These are phyloP conservation scores for Mycena sp. DNA, from an alignment of 1,284 basidiomycete genomes.

Conservation along the genomic window DNA sequence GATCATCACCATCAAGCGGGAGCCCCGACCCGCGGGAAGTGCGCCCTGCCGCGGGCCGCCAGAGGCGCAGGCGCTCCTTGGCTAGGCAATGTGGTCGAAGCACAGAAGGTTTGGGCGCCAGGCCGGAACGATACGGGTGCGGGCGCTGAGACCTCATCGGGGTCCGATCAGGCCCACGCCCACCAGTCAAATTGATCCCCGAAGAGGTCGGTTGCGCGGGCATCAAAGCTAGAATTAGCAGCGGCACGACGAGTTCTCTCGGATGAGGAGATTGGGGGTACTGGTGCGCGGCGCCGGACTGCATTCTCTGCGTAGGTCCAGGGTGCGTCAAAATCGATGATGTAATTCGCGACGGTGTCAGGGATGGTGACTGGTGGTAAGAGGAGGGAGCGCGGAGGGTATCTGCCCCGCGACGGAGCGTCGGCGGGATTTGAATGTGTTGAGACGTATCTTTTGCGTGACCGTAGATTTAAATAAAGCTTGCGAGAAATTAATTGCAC, in stretches of 20 bases:
- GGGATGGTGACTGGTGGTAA: constrained; percentile 2
- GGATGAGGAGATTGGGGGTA: no score
- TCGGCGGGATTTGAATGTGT: constrained; percentile 35
- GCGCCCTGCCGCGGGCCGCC: not conserved
- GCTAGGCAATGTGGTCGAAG: not conserved
- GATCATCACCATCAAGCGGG: not conserved
- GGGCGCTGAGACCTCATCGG: no score
- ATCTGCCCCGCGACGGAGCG: not conserved
- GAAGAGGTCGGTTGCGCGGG: no score
- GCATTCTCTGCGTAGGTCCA: constrained; percentile 18
- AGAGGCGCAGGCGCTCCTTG: not conserved
- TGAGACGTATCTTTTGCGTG: constrained; percentile 41
- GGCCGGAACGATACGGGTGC: not conserved
- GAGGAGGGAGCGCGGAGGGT: not conserved
- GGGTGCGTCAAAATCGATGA: constrained; percentile 23
- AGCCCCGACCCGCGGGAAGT: not conserved
- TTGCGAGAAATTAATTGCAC: not conserved
- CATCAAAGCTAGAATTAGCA: no score
- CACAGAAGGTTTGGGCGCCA: not conserved
- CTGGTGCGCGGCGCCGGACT: no score
- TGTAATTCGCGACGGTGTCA: constrained; percentile 4
- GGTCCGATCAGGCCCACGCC: no score
- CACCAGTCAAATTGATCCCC: no score
- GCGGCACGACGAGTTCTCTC: no score
- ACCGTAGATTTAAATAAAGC: not conserved